A percentile compares a stretch with the other conserved stretches of the same genome.
Evolutionary conservation across 2,329 filamentous ascomycete species (phyloP).

Genomic region (Xylariales sp.): DNA sequence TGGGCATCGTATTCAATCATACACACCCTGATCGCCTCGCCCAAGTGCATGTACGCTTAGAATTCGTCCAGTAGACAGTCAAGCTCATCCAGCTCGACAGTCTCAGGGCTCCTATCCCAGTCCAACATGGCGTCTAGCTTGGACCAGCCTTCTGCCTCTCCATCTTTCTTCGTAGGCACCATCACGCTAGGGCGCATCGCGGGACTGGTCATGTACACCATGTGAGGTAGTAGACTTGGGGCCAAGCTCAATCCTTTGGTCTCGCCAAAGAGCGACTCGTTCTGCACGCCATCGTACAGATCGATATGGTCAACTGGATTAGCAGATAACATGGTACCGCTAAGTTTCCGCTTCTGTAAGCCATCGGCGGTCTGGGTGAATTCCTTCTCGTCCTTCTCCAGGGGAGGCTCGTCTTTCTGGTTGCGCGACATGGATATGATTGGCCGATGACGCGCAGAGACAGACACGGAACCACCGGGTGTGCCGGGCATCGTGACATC

Average conservation of each 20-base stretch:
- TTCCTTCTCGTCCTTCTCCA: conserved; percentile 93
- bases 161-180: conserved; percentile 37
- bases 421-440: conserved; percentile 46
- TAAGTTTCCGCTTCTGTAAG: conserved; percentile 63
- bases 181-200: conserved; percentile 47
- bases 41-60: too few relatives aligned
- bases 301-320: conserved; percentile 31
- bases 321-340: conserved; percentile 35
- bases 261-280: conserved; percentile 52
- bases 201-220: conserved; percentile 49
- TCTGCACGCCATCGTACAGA: conserved; percentile 39
- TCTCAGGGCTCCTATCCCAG: conserved; percentile 74
- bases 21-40: too few relatives aligned
- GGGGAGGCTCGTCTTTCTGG: conserved; percentile 72
- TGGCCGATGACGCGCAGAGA: conserved; percentile 30
- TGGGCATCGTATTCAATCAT: conserved; percentile 1
- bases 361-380: conserved; percentile 93
- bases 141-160: conserved; percentile 38
- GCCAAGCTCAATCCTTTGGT: conserved; percentile 24
- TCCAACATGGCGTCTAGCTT: conserved; percentile 43
- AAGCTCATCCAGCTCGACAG: conserved; percentile 87
- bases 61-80: conserved; percentile 79
- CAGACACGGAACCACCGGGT: conserved; percentile 55
- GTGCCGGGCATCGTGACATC: conserved; percentile 55
- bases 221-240: conserved; percentile 27